Base-by-base conservation (phyloP, 2,329 filamentous ascomycete genomes). In the Beauveria bassiana region DNA sequence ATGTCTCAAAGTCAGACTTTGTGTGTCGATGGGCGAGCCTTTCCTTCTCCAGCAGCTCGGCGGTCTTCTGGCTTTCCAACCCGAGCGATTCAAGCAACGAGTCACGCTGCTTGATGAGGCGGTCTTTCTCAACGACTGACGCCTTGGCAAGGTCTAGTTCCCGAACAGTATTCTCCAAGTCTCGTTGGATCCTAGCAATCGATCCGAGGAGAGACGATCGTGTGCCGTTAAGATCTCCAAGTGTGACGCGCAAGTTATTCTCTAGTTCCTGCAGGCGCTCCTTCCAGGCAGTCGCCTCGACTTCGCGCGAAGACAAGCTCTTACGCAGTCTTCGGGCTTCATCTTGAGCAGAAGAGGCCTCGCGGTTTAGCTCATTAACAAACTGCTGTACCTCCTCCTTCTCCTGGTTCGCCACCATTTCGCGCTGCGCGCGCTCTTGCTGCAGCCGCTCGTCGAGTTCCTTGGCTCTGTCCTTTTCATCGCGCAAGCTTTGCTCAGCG, bases 301-400 rank as follows among this genome's bases (percentile, higher is more conserved):
- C 88, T 73, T 98, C 93, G 60, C 91, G 87, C 54, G 86, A 87
- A 14, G 88, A 90, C 52, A 98, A 79, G 67, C 79, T 91, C 80
- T 96, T 95, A 70, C 91, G 88, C 66, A 98, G 79, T 69, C 85
- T 86, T 65, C 92, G 84, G 28, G 87, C 84, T 70, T 98, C 95
- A 65, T 98, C 95, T 77, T 95, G 96, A 65, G 91, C 86, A 31
- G 83, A 81, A 5, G 88, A 88, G 26, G 87, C 84, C 73, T 98
- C 93, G 46, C 86, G 82, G 71, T 97, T 98, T 66, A 98, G 87
- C 66, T 97, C 91, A 70, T 96, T 93, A 70, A 98, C 86, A 65
- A 96, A 86, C 73, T 93, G 90, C 76, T 98, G 93, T 57, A 96
- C 90, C 71, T 98, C 93, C 71, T 96, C 90, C 78, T 98, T 96